These are phyloP conservation scores for Nevesoporus exiguus DNA, from an alignment of 768 basidiomycete species.

Conservation along the genomic window DNA sequence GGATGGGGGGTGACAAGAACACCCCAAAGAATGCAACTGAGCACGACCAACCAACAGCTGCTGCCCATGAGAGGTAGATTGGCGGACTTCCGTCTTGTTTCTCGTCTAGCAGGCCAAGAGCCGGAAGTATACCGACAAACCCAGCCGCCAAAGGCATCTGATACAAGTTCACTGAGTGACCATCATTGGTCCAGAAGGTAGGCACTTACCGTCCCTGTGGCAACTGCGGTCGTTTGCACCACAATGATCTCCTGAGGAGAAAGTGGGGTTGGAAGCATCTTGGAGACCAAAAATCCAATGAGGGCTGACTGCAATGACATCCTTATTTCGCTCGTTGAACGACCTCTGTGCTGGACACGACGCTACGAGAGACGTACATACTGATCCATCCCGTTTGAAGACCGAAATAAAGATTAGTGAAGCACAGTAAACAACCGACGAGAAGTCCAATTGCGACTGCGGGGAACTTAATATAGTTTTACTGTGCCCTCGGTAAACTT, in stretches of 20 bases:
- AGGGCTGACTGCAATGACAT: conserved; percentile 95
- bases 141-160: conserved; percentile 83
- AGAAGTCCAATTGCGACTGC: conserved; percentile 76
- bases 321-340: conserved; percentile 43
- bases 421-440: conserved; percentile 85
- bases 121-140: conserved; percentile 92
- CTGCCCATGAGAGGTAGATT: conserved; percentile 68
- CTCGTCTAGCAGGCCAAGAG: conserved; percentile 73
- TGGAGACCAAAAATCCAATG: conserved; percentile 84
- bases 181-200: background rate
- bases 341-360: background rate
- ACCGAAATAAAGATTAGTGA: conserved; percentile 88
- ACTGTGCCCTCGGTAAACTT: background rate
- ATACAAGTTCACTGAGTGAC: background rate
- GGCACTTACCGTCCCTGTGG: conserved; percentile 64
- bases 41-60: conserved; percentile 81
- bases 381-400: conserved; percentile 89
- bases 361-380: conserved; percentile 48
- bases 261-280: conserved; percentile 65
- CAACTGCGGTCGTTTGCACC: conserved; percentile 92
- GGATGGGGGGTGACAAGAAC: conserved; percentile 92
- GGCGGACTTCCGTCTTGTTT: conserved; percentile 74
- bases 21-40: conserved; percentile 97
- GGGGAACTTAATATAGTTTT: conserved; percentile 28
- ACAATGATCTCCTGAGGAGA: conserved; percentile 94